Evolutionary conservation across 148 eudicot species (phyloP), one percentile per base, ranked within the genome.

Genomic region (Gaultheria prostrata): DNA sequence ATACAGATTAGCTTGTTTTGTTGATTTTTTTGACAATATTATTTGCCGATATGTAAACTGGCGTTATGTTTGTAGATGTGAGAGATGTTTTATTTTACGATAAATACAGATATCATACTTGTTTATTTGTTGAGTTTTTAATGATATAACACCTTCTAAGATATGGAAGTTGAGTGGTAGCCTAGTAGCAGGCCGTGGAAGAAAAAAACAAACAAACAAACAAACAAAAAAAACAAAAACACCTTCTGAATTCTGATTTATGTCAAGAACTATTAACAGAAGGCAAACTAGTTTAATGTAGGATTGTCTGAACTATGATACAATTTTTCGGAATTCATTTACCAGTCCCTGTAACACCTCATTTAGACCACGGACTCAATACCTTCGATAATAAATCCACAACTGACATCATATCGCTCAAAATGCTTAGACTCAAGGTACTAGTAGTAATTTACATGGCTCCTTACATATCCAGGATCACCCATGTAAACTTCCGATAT

Each of bases 231-330:
- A n/a, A n/a, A n/a, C n/a, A n/a, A n/a, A 21, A 59, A 8, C 63
- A 56, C 24, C 24, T n/a, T n/a, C n/a, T n/a, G n/a, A n/a, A n/a
- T 21, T 8, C 28, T 21, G 11, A 21, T 59, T 9, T n/a, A 2
- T 4, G 30, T 61, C 69, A 9, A 28, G 13, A n/a, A 61, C 14
- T 24, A 61, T n/a, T 24, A 12, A 35, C 35, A 28, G 72, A 67
- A 67, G 28, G 72, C 28, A 1, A 28, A 28, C 17, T 12, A 1
- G 12, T 67, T 67, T 4, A 46, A 3, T 51, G 80, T 9, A 51
- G 57, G 45, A 78, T 78, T 78, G 35, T 51, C 63, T 51, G 65
- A 53, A 50, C 65, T 17, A 18, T 78, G 78, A 15, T 48, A 48
- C 21, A 24, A 50, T 18, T 5, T 50, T 50, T 9, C 12, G 45